phyloP scores from a whole-genome alignment of 2,329 filamentous ascomycete species.

The Fusarium gaditjirri region DNA sequence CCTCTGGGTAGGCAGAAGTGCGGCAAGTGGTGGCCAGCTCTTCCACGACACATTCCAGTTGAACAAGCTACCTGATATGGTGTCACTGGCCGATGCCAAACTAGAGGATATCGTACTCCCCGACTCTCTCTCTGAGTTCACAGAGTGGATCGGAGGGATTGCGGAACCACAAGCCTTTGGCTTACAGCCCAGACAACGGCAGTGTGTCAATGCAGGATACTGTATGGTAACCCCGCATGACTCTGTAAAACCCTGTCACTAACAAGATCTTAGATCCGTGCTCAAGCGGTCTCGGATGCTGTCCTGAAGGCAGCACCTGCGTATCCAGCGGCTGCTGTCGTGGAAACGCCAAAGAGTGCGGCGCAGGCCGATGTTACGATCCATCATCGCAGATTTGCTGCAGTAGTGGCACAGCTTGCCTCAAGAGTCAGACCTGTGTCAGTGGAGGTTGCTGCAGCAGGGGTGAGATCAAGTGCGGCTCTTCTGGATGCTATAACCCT shows the following conservation, averaged over 20 bases:
- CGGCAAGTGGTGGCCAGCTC: background rate
- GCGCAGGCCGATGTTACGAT: background rate
- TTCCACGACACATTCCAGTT: background rate
- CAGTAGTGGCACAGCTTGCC: background rate
- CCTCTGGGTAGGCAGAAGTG: background rate
- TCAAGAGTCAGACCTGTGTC: background rate
- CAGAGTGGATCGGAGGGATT: background rate
- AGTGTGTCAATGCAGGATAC: background rate
- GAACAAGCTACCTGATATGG: background rate
- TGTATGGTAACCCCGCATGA: background rate
- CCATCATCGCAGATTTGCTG: background rate
- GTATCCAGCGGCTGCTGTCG: background rate
- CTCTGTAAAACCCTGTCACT: accelerated
- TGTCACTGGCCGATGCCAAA: background rate
- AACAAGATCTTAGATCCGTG: background rate
- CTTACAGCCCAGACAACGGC: background rate
- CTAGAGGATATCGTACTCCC: background rate
- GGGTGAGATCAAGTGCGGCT: background rate
- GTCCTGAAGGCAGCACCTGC: conserved; percentile 4
- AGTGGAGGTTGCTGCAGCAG: background rate
- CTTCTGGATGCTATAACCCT: background rate
- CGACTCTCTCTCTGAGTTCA: background rate
- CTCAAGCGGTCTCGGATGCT: background rate
- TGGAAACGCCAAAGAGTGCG: background rate
- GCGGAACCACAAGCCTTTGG: background rate